phyloP scores from a whole-genome alignment of 2,329 filamentous ascomycete species.

The Sphaerulina vaccinii region DNA sequence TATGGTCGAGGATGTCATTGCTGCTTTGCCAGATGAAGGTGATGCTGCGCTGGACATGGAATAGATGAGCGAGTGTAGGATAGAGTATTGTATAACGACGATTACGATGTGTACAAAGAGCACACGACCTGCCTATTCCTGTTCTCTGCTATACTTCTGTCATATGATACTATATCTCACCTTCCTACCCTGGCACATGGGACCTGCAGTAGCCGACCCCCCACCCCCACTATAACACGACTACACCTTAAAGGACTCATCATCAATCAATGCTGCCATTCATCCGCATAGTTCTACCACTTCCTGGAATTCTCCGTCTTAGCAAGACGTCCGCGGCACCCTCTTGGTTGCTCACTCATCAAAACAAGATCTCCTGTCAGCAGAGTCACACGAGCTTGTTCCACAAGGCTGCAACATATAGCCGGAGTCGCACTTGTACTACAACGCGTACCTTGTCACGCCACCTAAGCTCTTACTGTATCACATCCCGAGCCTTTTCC shows the following conservation, averaged over 20 bases:
- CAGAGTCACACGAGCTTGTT: too few species aligned
- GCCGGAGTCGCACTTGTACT: too few species aligned
- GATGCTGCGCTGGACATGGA: slow-evolving; percentile 33
- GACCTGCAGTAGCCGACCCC: slow-evolving; percentile 6
- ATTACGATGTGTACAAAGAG: neutral
- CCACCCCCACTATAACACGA: neutral
- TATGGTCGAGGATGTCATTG: slow-evolving; percentile 72
- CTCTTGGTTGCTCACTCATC: neutral
- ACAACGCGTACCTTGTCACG: neutral
- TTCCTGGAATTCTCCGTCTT: neutral
- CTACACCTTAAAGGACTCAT: neutral
- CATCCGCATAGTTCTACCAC: neutral
- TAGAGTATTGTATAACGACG: slow-evolving; percentile 1
- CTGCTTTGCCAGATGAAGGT: slow-evolving; percentile 59
- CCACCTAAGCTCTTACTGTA: neutral
- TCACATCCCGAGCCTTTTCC: too few species aligned
- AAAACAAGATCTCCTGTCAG: too few species aligned
- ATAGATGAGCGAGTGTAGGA: slow-evolving; percentile 18
- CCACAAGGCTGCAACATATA: neutral
- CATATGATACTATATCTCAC: neutral
- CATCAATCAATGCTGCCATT: slow-evolving; percentile 1
- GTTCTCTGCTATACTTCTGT: neutral
- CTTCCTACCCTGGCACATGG: slow-evolving; percentile 7
- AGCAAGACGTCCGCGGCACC: neutral
- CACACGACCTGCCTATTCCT: too few species aligned